Conservation (phyloP, 1,284 basidiomycete species). For the Pyrrhoderma noxium region DNA sequence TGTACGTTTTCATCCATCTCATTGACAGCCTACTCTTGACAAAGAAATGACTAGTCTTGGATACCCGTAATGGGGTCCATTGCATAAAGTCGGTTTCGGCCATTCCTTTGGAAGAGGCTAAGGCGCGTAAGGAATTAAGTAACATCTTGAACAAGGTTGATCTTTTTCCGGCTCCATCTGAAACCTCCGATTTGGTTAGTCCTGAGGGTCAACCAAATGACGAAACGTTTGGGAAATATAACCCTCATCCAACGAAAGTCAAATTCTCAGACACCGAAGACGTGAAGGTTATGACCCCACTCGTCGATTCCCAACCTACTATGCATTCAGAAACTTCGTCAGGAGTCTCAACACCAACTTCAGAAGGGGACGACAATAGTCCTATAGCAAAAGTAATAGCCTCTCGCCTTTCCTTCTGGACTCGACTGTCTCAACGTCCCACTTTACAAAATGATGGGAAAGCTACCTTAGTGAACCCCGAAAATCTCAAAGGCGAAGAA, state of each 20-base stretch:
- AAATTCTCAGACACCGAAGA: slow-evolving; percentile 10
- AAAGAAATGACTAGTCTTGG: slow-evolving; percentile 8
- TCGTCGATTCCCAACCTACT: slow-evolving; percentile 26
- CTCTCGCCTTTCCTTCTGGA: slow-evolving; percentile 67
- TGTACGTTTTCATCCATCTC: slow-evolving; percentile 6
- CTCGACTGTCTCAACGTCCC: slow-evolving; percentile 39
- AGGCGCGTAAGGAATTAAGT: slow-evolving; percentile 4
- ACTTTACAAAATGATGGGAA: slow-evolving; percentile 20
- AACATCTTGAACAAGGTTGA: slow-evolving; percentile 8
- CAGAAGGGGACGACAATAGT: slow-evolving; percentile 39
- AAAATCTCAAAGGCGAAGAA: slow-evolving; percentile 13
- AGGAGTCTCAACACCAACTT: slow-evolving; percentile 47
- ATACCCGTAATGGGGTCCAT: slow-evolving; percentile 13
- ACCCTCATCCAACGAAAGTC: slow-evolving; percentile 2
- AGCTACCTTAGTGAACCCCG: slow-evolving; percentile 6
- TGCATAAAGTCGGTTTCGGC: slow-evolving; percentile 15
- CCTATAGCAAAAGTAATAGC: slow-evolving; percentile 56
- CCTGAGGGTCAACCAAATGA: background rate
- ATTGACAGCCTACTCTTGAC: background rate
- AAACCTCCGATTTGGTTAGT: background rate
- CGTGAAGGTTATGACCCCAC: slow-evolving; percentile 26
- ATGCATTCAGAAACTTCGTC: slow-evolving; percentile 34
- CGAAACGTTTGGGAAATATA: background rate
- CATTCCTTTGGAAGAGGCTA: slow-evolving; percentile 12
- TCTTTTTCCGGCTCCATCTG: background rate